Conservation (phyloP, 2,329 filamentous ascomycete species). For the Hymenoscyphus fructigenus region DNA sequence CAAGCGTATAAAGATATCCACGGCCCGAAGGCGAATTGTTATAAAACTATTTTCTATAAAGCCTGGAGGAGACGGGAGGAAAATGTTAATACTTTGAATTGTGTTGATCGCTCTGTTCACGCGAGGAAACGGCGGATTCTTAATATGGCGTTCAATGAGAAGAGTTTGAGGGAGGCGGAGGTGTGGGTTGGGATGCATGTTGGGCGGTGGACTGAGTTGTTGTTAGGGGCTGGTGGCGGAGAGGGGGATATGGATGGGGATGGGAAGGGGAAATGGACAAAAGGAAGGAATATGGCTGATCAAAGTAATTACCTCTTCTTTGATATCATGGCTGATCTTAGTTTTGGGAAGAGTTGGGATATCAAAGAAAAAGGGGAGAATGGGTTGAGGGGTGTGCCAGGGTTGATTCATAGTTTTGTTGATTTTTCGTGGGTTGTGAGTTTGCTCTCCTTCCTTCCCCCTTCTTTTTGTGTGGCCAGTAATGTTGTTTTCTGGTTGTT, state of each 20-base stretch:
- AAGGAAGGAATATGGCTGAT: neutral
- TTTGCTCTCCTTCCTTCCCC: neutral
- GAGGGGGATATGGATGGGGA: neutral
- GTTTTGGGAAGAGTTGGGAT: neutral
- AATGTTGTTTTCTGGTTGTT: too few species aligned
- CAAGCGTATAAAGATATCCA: neutral
- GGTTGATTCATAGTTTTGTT: neutral
- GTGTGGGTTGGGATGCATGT: neutral
- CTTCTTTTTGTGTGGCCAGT: neutral
- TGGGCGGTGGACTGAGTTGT: neutral
- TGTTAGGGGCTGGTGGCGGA: neutral
- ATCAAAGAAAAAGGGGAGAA: neutral
- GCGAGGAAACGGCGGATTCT: neutral
- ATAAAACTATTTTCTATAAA: neutral
- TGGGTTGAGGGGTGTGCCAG: neutral
- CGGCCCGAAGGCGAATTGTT: neutral
- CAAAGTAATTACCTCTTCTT: neutral
- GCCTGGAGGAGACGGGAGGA: neutral
- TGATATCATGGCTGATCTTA: conserved; percentile 4
- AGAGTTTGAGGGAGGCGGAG: conserved; percentile 4
- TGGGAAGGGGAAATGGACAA: neutral
- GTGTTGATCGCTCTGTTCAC: neutral
- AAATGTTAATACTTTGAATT: neutral
- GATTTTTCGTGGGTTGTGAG: neutral
- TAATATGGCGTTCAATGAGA: neutral